A percentile compares a stretch with the other conserved stretches of the same genome.
phyloP scores from a whole-genome alignment of 2,329 filamentous ascomycete genomes.

The Aureobasidium sp. region DNA sequence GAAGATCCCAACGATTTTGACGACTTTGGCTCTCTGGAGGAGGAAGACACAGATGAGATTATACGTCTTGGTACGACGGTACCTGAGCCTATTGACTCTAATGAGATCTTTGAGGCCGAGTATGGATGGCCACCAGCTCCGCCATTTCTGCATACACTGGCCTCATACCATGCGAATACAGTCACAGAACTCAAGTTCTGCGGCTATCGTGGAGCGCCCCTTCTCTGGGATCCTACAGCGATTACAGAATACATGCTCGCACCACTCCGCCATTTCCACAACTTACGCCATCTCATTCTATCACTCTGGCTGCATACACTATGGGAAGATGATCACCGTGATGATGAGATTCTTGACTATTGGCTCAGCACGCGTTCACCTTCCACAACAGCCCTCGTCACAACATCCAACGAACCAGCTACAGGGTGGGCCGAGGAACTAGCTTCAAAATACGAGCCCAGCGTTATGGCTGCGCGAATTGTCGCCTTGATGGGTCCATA shows the following conservation, averaged over 20 bases:
- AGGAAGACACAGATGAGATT: slow-evolving; percentile 25
- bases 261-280: slow-evolving; percentile 35
- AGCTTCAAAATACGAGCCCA: slow-evolving; percentile 32
- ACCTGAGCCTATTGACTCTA: slow-evolving; percentile 15
- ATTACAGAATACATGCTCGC: slow-evolving; percentile 33
- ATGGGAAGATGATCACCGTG: slow-evolving; percentile 32
- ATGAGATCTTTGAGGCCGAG: slow-evolving; percentile 28
- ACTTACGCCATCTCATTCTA: slow-evolving; percentile 34
- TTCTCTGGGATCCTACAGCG: slow-evolving; percentile 31
- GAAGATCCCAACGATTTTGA: slow-evolving; percentile 14
- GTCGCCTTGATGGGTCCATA: slow-evolving; percentile 33
- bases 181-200: slow-evolving; percentile 41
- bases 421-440: slow-evolving; percentile 37
- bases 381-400: slow-evolving; percentile 31
- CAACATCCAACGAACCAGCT: slow-evolving; percentile 23
- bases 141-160: slow-evolving; percentile 36
- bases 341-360: slow-evolving; percentile 36
- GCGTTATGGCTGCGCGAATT: slow-evolving; percentile 34
- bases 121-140: slow-evolving; percentile 34
- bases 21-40: slow-evolving; percentile 23
- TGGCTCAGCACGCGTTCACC: slow-evolving; percentile 36
- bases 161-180: slow-evolving; percentile 32
- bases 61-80: slow-evolving; percentile 19
- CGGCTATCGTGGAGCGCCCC: slow-evolving; percentile 37
- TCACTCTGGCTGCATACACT: slow-evolving; percentile 35